Evolutionary conservation across 345 rosid species (phyloP).

Genomic region (Zanthoxylum bungeanum): DNA sequence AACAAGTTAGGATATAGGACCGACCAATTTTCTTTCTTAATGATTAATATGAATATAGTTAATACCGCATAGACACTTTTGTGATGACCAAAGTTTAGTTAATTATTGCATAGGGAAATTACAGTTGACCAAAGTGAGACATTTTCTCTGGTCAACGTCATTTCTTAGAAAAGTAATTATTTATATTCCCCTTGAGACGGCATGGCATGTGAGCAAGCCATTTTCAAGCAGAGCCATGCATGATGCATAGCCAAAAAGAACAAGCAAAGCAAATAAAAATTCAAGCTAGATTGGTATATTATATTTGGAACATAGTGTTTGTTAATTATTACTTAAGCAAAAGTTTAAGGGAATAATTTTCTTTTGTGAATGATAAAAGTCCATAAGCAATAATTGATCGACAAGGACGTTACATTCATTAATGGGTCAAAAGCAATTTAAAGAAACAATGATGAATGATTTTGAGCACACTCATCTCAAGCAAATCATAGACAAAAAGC

Average conservation of each 20-base stretch:
- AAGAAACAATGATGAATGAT: neutral
- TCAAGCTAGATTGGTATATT: too few relatives aligned
- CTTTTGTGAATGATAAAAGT: neutral
- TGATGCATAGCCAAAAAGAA: conserved; percentile 4
- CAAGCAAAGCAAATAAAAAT: neutral
- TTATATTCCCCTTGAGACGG: neutral
- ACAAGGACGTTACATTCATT: neutral
- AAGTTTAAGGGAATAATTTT: neutral
- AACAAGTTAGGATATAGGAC: neutral
- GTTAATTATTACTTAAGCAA: neutral
- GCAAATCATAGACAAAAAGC: too few relatives aligned
- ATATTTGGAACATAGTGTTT: neutral
- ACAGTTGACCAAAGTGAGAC: conserved; percentile 6
- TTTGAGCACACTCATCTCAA: neutral
- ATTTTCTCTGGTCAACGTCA: neutral
- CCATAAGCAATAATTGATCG: neutral
- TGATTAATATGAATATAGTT: neutral
- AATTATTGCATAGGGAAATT: neutral
- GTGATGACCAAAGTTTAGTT: neutral
- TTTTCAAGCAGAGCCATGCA: neutral
- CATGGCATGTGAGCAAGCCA: neutral
- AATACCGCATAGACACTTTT: neutral
- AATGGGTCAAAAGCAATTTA: neutral
- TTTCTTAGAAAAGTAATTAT: neutral
- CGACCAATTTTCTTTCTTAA: neutral